Percentiles rank a stretch among this genome's conserved stretches.
Conservation (phyloP, 805 yeast genomes). For the Torulaspora quercuum region DNA sequence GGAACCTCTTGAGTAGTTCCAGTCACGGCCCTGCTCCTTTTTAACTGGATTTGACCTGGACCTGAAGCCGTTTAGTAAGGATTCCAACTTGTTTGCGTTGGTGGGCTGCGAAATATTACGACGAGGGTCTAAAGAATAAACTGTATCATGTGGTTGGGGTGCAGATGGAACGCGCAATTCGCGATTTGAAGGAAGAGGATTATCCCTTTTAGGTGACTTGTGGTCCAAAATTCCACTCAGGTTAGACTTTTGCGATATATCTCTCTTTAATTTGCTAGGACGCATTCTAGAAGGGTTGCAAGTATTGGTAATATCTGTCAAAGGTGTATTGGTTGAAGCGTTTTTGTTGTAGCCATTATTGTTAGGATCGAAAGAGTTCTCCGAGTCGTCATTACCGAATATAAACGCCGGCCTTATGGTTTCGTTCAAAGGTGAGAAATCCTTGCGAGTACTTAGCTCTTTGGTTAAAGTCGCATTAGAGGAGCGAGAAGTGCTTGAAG, state of each 20-base stretch:
- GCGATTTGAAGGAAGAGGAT: conserved; percentile 1
- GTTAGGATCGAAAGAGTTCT: neutral
- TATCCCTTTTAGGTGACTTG: neutral
- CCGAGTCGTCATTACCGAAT: neutral
- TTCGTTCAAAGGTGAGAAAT: conserved; percentile 1
- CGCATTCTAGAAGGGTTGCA: neutral
- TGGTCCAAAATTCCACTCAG: conserved; percentile 10
- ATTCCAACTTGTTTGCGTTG: conserved; percentile 20
- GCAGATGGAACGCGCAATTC: conserved; percentile 20
- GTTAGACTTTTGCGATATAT: conserved; percentile 14
- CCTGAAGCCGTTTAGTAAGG: conserved; percentile 17
- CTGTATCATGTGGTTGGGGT: conserved; percentile 4
- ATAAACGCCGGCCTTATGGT: conserved; percentile 10
- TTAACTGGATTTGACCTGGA: conserved; percentile 12
- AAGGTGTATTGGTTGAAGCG: conserved; percentile 6
- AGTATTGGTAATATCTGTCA: conserved; percentile 14
- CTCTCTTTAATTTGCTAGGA: conserved; percentile 12
- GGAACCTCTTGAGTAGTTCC: conserved; percentile 15
- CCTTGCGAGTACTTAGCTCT: neutral
- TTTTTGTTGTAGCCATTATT: neutral
- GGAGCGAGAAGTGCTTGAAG: conserved; percentile 1
- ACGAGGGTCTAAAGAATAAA: conserved; percentile 32
- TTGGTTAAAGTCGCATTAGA: conserved; percentile 9
- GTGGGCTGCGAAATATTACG: conserved; percentile 31
- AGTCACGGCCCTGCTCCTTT: conserved; percentile 14